phyloP scores from a whole-genome alignment of 1,284 basidiomycete genomes.

The Volvariella volvacea region DNA sequence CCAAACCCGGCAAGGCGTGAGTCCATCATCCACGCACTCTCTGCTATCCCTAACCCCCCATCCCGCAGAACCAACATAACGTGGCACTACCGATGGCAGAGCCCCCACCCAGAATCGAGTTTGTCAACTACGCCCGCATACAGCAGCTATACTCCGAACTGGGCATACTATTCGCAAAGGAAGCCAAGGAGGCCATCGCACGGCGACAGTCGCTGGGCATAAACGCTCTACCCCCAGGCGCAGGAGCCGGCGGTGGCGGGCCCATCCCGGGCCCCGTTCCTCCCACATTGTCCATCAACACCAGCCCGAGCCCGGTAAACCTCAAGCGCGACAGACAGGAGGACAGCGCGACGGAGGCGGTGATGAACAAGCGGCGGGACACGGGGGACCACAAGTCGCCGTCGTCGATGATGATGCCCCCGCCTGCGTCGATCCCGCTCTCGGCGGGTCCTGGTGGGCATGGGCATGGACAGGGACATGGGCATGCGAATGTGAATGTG shows the following conservation, averaged over 20 bases:
- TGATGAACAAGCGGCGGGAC: slow-evolving; percentile 59
- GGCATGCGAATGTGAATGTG: slow-evolving; percentile 7
- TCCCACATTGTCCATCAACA: slow-evolving; percentile 5
- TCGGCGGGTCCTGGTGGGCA: no score
- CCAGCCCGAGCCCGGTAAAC: slow-evolving; percentile 10
- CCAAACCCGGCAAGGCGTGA: slow-evolving; percentile 38
- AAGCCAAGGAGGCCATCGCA: slow-evolving; percentile 29
- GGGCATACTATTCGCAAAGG: slow-evolving; percentile 54
- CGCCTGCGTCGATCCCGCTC: slow-evolving; percentile 18
- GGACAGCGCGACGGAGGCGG: slow-evolving; percentile 28
- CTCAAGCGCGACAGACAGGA: slow-evolving; percentile 62
- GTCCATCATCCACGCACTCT: slow-evolving; percentile 13
- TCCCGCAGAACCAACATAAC: slow-evolving; percentile 18
- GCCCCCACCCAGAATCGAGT: slow-evolving; percentile 46
- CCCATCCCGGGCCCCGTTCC: no score
- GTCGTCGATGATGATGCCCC: slow-evolving; percentile 26
- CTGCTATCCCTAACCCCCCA: slow-evolving; percentile 2
- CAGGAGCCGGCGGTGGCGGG: slow-evolving; percentile 12
- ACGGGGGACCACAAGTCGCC: slow-evolving; percentile 53
- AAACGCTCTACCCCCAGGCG: slow-evolving; percentile 3
- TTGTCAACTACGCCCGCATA: slow-evolving; percentile 48
- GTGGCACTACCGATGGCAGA: slow-evolving; percentile 49
- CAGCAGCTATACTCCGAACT: slow-evolving; percentile 57
- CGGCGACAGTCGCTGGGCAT: slow-evolving; percentile 33
- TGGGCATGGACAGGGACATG: no score